Percentiles rank a stretch among this genome's conserved stretches.
Conservation (phyloP, 2,329 filamentous ascomycete species). For the Fusarium fujikuroi region DNA sequence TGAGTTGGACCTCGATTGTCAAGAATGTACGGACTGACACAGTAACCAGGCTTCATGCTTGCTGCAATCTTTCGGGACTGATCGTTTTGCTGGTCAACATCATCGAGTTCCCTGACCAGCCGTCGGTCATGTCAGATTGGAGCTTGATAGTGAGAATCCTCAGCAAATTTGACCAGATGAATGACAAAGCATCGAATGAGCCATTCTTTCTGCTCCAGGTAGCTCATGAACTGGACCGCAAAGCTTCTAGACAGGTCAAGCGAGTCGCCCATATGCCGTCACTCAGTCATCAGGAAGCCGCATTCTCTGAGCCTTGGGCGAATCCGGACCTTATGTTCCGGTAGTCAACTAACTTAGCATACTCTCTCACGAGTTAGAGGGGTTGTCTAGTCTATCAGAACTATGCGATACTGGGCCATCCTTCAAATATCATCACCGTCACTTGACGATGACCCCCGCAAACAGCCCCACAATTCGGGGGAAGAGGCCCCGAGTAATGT, state of each 20-base stretch:
- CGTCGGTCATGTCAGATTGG: background rate
- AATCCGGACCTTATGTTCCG: background rate
- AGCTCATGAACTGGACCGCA: background rate
- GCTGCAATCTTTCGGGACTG: conserved; percentile 15
- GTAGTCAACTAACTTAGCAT: background rate
- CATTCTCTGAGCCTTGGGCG: background rate
- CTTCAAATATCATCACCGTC: background rate
- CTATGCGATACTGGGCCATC: background rate
- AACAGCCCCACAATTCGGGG: conserved; percentile 19
- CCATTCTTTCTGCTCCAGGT: conserved; percentile 10
- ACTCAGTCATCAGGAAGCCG: background rate
- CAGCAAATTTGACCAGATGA: conserved; percentile 10
- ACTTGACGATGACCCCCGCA: conserved; percentile 11
- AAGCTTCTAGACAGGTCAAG: background rate
- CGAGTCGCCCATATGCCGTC: background rate
- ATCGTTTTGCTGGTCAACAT: conserved; percentile 24
- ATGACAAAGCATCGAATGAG: background rate
- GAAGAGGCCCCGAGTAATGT: conserved; percentile 21
- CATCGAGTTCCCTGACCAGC: conserved; percentile 18
- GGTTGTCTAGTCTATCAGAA: background rate
- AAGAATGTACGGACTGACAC: background rate
- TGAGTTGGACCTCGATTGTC: fast-evolving
- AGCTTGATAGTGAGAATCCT: background rate
- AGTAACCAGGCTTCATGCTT: background rate
- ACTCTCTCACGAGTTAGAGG: background rate